Percentiles rank a stretch among this genome's conserved stretches.
Evolutionary conservation across 441 rosid species (phyloP).

Genomic region (Breynia disticha): DNA sequence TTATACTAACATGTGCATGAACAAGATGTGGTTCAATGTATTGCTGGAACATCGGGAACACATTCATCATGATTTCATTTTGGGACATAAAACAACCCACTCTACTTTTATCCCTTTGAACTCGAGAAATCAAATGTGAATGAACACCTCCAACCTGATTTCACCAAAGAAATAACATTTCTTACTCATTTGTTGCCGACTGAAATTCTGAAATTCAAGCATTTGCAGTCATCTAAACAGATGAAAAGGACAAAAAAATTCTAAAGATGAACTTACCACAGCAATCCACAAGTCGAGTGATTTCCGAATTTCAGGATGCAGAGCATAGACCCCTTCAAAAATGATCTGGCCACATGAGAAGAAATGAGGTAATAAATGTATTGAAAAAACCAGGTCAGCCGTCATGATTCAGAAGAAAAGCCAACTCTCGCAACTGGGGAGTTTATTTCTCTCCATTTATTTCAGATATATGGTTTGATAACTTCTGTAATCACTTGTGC

Average conservation of each 20-base stretch:
- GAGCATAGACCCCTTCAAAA: conserved; percentile 95
- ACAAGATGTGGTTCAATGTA: conserved; percentile 98
- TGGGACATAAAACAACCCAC: conserved; percentile 87
- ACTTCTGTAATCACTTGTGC: too few species aligned
- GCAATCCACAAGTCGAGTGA: conserved; percentile 97
- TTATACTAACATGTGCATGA: conserved; percentile 86
- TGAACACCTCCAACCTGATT: conserved; percentile 98
- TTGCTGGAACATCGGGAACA: conserved; percentile 99
- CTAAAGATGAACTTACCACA: conserved; percentile 56
- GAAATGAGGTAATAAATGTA: background rate
- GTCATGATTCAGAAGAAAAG: too few species aligned
- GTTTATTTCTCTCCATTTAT: too few species aligned
- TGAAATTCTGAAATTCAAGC: background rate
- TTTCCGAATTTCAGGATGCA: conserved; percentile 90
- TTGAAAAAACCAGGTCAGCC: too few species aligned
- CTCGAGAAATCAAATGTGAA: conserved; percentile 96
- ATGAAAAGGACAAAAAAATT: conserved; percentile 2
- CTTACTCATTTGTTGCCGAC: background rate
- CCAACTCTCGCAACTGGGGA: too few species aligned
- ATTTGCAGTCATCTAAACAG: background rate
- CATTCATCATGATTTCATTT: conserved; percentile 95
- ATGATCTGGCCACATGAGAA: conserved; percentile 49
- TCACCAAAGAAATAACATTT: conserved; percentile 15
- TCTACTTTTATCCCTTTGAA: conserved; percentile 97
- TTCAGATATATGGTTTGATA: too few species aligned